Percentiles rank a stretch among this genome's conserved stretches.
phyloP scores from a whole-genome alignment of 1,284 basidiomycete genomes.

The Puccinia coronata region DNA sequence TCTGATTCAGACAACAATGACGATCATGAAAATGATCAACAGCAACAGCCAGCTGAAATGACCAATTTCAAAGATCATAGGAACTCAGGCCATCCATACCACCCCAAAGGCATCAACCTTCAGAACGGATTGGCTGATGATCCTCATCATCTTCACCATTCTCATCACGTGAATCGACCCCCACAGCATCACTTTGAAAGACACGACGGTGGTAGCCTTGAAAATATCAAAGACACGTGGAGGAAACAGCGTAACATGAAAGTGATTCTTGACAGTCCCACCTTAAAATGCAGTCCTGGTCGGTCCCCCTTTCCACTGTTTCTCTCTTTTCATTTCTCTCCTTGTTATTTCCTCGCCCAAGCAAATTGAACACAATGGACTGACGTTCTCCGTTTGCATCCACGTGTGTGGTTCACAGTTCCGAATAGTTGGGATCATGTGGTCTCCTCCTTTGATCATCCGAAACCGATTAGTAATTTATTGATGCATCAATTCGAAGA shows the following conservation, averaged over 20 bases:
- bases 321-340: slow-evolving; percentile 20
- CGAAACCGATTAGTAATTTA: slow-evolving; percentile 7
- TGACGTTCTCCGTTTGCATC: background rate
- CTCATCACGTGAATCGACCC: background rate
- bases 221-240: slow-evolving; percentile 39
- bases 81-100: background rate
- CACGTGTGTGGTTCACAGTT: background rate
- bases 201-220: slow-evolving; percentile 14
- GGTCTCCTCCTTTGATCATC: slow-evolving; percentile 19
- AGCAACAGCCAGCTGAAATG: background rate
- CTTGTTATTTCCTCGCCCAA: background rate
- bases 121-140: background rate
- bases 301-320: background rate
- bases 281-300: slow-evolving; percentile 39
- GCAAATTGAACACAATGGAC: background rate
- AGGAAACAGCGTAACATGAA: slow-evolving; percentile 43
- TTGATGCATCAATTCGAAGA: slow-evolving; percentile 50
- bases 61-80: background rate
- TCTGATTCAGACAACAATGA: slow-evolving; percentile 16
- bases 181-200: background rate
- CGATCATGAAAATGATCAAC: slow-evolving; percentile 23
- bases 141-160: background rate
- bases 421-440: slow-evolving; percentile 25
- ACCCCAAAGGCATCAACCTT: background rate
- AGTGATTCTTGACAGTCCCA: slow-evolving; percentile 37